A percentile compares a stretch with the other conserved stretches of the same genome.
phyloP scores from a whole-genome alignment of 192 early-diverging fungal species.

The Coemansia sp. region DNA sequence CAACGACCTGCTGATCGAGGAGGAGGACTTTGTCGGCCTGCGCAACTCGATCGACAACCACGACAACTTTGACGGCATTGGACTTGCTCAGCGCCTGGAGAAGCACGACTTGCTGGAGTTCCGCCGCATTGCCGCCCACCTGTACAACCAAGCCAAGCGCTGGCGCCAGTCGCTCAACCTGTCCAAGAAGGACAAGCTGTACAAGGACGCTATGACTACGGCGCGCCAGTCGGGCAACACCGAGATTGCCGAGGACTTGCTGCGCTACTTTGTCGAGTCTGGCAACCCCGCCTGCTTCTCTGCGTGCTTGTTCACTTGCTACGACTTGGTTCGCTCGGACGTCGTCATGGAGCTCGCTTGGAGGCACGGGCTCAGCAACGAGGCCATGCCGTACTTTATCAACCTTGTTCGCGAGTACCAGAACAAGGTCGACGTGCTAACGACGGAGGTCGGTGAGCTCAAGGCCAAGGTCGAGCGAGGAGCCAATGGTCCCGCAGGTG shows the following conservation, averaged over 20 bases:
- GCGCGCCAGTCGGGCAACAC: conserved; percentile 87
- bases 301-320: conserved; percentile 91
- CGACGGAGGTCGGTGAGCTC: conserved; percentile 61
- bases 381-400: conserved; percentile 98
- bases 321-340: conserved; percentile 93
- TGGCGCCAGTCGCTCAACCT: conserved; percentile 95
- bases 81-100: conserved; percentile 89
- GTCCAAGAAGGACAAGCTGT: conserved; percentile 97
- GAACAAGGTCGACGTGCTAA: conserved; percentile 73
- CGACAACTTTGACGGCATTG: conserved; percentile 94
- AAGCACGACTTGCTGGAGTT: conserved; percentile 98
- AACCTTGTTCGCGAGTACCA: conserved; percentile 88
- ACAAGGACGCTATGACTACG: conserved; percentile 99
- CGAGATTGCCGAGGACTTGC: conserved; percentile 92
- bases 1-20: conserved; percentile 97
- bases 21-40: conserved; percentile 94
- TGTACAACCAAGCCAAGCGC: conserved; percentile 96
- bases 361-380: conserved; percentile 87
- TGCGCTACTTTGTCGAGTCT: conserved; percentile 94
- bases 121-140: conserved; percentile 93
- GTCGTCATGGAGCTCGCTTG: conserved; percentile 94
- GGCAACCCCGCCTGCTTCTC: conserved; percentile 95
- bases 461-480: conserved; percentile 61
- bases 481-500: conserved; percentile 23
- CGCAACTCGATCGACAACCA: conserved; percentile 94